Base-by-base conservation (phyloP, 768 basidiomycete species). In the Leccinum subgranulosum region DNA sequence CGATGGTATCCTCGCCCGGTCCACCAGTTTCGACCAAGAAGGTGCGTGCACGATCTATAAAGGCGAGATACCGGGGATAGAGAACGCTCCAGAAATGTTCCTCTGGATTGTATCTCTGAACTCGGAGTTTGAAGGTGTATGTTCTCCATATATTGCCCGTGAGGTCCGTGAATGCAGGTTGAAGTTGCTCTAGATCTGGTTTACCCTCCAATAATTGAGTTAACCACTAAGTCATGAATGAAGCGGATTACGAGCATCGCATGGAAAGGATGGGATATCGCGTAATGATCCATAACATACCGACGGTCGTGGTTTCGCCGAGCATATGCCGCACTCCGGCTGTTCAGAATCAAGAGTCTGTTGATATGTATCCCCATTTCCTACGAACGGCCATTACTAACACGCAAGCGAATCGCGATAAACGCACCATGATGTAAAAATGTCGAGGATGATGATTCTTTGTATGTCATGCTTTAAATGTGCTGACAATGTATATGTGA, bases 241-340 rank as follows among this genome's bases (percentile, higher is more conserved):
- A 0, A 2, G 23, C 8, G 6, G 25, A 33, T 14, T 1, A 58
- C 73, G 29, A 61, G n/a, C n/a, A n/a, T n/a, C n/a, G n/a, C n/a
- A 90, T 1, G 94, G 94, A 67, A 86, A 97, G 12, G 93, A 90
- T 15, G 94, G 77, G 46, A 98, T 83, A 63, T 98, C 96, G 67
- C 98, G 96, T 17, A 95, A 76, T 10, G 92, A 94, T 1, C 91
- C 92, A 59, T 98, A 99, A 70, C 86, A 97, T 33, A 94, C 73
- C 60, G 83, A 80, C 0, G 86, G 79, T 1, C 84, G 82, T 2
- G 72, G 70, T 50, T 77, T 79, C 1, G 61, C 15, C 1, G 60
- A 62, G 1, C 67, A 61, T 0, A 68, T 66, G 59, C 69, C 69
- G 56, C 23, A 66, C 54, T 60, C 64, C 25, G 58, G 64, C 4